A percentile compares a stretch with the other conserved stretches of the same genome.
phyloP scores from a whole-genome alignment of 352 stramenopile species.

The Plasmopara muralis region DNA sequence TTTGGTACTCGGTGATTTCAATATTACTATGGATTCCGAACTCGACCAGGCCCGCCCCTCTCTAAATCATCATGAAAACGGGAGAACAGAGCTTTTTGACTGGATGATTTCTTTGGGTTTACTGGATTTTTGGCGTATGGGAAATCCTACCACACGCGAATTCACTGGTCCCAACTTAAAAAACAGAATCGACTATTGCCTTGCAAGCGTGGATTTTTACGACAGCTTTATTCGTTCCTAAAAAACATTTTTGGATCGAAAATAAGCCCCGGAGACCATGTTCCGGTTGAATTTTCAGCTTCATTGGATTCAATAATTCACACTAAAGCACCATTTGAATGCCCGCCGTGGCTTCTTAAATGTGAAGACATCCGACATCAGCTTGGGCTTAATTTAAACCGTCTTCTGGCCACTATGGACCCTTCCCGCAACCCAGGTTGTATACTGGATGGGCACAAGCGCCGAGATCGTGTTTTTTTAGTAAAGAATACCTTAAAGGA shows the following conservation, averaged over 20 bases:
- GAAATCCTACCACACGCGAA: not conserved
- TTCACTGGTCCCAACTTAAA: not conserved
- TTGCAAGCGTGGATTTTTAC: not conserved
- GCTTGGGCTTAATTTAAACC: not conserved
- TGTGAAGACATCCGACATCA: not conserved
- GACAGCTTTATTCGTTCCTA: not conserved
- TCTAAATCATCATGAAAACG: not conserved
- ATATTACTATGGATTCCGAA: not conserved
- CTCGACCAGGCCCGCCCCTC: not conserved
- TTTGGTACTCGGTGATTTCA: conserved; percentile 1
- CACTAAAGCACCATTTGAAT: not conserved
- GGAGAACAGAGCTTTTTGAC: not conserved
- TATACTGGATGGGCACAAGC: conserved; percentile 9
- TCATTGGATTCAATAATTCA: not conserved
- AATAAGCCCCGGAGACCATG: not conserved
- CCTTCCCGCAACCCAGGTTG: conserved; percentile 3
- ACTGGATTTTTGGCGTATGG: not conserved
- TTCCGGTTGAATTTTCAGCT: not conserved
- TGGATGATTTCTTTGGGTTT: conserved; percentile 1
- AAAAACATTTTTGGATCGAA: not conserved
- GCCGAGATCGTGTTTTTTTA: conserved; percentile 6
- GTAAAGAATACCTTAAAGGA: conserved; percentile 6
- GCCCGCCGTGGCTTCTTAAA: not conserved
- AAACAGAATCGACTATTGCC: not conserved
- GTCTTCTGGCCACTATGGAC: not conserved